A percentile compares a stretch with the other conserved stretches of the same genome.
These are phyloP conservation scores for Quillaja saponaria DNA, from an alignment of 306 rosid genomes.

Conservation along the genomic window DNA sequence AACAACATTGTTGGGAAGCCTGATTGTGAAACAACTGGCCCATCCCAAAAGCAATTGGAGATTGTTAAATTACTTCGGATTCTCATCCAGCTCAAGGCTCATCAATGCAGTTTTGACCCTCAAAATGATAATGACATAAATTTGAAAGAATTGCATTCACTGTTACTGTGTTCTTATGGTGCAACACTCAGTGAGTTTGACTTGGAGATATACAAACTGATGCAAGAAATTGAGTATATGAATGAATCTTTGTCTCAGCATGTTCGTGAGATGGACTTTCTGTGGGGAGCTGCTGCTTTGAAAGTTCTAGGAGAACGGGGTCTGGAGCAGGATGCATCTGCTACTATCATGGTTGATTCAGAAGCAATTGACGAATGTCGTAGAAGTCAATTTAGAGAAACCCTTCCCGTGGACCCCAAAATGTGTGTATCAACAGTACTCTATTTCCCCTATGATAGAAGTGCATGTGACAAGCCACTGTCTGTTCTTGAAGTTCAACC, in stretches of 20 bases:
- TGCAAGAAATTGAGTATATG: conserved; percentile 62
- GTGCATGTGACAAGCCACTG: conserved; percentile 44
- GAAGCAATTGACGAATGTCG: conserved; percentile 58
- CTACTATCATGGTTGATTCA: conserved; percentile 41
- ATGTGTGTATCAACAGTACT: conserved; percentile 73
- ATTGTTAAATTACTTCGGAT: conserved; percentile 61
- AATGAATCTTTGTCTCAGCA: conserved; percentile 38
- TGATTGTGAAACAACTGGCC: conserved; percentile 30
- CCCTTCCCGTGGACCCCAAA: conserved; percentile 70
- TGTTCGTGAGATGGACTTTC: conserved; percentile 40
- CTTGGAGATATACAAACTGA: conserved; percentile 59
- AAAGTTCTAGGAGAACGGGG: conserved; percentile 42
- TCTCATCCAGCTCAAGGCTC: conserved; percentile 44
- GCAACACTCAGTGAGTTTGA: conserved; percentile 65
- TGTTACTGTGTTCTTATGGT: conserved; percentile 68
- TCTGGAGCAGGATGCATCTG: conserved; percentile 37
- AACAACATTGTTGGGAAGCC: conserved; percentile 35
- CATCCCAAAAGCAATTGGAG: conserved; percentile 52
- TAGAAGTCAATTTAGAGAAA: conserved; percentile 65
- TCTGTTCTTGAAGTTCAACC: conserved; percentile 35
- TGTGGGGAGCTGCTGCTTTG: conserved; percentile 57
- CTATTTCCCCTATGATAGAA: conserved; percentile 66
- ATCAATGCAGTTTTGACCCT: conserved; percentile 42
- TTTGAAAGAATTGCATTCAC: conserved; percentile 58
- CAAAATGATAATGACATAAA: conserved; percentile 54